phyloP scores from a whole-genome alignment of 257 asterid species.

The Marsdenia floribunda region DNA sequence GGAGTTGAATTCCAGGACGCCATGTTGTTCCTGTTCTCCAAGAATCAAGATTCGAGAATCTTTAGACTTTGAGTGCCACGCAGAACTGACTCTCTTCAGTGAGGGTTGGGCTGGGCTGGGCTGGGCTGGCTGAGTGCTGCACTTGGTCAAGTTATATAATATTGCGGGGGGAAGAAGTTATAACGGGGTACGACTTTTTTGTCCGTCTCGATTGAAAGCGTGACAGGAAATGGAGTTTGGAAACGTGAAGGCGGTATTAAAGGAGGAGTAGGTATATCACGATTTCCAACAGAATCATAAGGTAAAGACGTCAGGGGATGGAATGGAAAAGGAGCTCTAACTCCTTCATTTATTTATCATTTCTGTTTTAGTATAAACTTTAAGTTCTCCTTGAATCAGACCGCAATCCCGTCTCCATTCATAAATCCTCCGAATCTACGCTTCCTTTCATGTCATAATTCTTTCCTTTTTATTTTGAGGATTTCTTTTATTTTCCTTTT shows the following conservation, averaged over 20 bases:
- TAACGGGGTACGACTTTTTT: background rate
- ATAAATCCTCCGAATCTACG: background rate
- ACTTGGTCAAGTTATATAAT: background rate
- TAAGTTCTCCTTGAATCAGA: too few species aligned
- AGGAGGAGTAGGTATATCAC: background rate
- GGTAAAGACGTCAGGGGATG: background rate
- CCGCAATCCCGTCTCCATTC: background rate
- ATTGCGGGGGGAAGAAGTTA: background rate
- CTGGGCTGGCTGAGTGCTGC: background rate
- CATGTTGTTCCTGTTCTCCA: conserved; percentile 19
- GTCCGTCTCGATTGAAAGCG: background rate
- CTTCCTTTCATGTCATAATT: background rate
- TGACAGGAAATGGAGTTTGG: background rate
- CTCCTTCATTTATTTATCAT: too few species aligned
- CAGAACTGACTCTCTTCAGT: background rate
- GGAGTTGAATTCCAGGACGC: conserved; percentile 71
- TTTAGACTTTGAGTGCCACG: background rate
- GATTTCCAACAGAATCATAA: background rate
- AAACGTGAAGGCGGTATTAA: background rate
- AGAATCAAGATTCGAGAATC: background rate
- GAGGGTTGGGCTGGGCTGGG: background rate
- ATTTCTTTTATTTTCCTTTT: background rate
- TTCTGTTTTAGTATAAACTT: too few species aligned
- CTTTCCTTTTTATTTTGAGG: too few species aligned
- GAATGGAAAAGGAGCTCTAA: background rate